Percentiles rank a stretch among this genome's conserved stretches.
Evolutionary conservation across 495 filamentous ascomycete species (phyloP).

Genomic region (Xylaria cubensis): DNA sequence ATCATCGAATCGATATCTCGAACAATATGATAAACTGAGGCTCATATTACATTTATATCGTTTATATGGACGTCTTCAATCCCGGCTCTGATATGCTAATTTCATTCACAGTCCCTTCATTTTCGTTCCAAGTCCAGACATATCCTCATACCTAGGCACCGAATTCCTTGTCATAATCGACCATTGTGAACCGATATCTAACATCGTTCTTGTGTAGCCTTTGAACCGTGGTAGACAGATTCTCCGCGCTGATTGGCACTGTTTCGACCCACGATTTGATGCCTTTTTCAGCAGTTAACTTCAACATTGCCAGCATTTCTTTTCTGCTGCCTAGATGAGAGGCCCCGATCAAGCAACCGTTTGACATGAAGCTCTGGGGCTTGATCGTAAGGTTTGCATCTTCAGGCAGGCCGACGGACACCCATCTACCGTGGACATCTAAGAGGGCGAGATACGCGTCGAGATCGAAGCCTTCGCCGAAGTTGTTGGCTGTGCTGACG

Average conservation of each 20-base stretch:
- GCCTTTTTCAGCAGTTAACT: conserved; percentile 80
- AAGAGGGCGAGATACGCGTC: conserved; percentile 76
- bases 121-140: background rate
- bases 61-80: background rate
- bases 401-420: conserved; percentile 85
- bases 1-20: background rate
- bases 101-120: background rate
- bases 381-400: conserved; percentile 75
- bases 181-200: conserved; percentile 59
- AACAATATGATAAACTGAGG: background rate
- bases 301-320: conserved; percentile 84
- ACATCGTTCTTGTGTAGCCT: conserved; percentile 73
- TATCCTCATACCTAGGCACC: conserved; percentile 32
- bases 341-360: conserved; percentile 80
- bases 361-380: conserved; percentile 76
- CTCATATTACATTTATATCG: conserved; percentile 14
- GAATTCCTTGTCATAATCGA: conserved; percentile 57
- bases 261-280: conserved; percentile 84
- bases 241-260: conserved; percentile 72
- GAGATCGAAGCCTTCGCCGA: conserved; percentile 61
- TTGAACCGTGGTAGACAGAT: conserved; percentile 69
- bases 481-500: conserved; percentile 62
- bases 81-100: background rate
- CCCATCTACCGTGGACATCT: conserved; percentile 83
- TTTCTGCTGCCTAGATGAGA: conserved; percentile 81